Evolutionary conservation across 495 filamentous ascomycete genomes (phyloP).

Genomic region (Talaromyces proteolyticus): DNA sequence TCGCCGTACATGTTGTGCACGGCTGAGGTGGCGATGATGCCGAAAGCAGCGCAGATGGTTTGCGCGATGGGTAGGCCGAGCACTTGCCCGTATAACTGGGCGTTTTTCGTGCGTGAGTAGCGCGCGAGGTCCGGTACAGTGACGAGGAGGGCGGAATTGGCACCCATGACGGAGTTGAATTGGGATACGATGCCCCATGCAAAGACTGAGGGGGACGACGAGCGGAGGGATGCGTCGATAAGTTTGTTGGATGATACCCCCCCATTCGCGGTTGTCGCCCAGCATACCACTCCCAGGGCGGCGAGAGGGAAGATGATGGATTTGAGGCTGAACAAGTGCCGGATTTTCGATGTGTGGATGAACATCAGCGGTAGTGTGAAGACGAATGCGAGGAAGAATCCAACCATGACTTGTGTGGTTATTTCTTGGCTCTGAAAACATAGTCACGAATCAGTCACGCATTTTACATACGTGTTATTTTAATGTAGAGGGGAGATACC

Average conservation of each 20-base stretch:
- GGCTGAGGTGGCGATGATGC: slow-evolving; percentile 14
- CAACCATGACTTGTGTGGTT: slow-evolving; percentile 2
- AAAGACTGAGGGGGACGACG: not conserved
- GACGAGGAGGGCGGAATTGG: slow-evolving; percentile 8
- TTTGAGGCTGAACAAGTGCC: slow-evolving; percentile 4
- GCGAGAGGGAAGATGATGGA: not conserved
- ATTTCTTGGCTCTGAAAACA: slow-evolving; percentile 5
- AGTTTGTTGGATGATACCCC: not conserved
- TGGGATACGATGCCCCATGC: slow-evolving; percentile 10
- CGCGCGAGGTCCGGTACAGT: slow-evolving; percentile 25
- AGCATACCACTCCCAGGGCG: not conserved
- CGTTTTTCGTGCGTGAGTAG: slow-evolving; percentile 16
- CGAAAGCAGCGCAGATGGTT: slow-evolving; percentile 10
- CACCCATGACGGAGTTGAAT: slow-evolving; percentile 11
- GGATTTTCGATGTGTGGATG: slow-evolving; percentile 58
- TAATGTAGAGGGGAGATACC: not conserved
- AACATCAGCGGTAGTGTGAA: slow-evolving; percentile 28
- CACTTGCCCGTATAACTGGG: not conserved
- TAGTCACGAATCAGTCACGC: not conserved
- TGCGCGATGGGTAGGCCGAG: slow-evolving; percentile 1
- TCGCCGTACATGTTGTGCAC: slow-evolving; percentile 10
- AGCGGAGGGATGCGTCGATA: not conserved
- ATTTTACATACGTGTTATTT: not conserved
- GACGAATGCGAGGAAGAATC: slow-evolving; percentile 3
- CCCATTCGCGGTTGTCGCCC: not conserved